phyloP scores from a whole-genome alignment of 768 basidiomycete species.

The Phlebiopsis flavidoalba region DNA sequence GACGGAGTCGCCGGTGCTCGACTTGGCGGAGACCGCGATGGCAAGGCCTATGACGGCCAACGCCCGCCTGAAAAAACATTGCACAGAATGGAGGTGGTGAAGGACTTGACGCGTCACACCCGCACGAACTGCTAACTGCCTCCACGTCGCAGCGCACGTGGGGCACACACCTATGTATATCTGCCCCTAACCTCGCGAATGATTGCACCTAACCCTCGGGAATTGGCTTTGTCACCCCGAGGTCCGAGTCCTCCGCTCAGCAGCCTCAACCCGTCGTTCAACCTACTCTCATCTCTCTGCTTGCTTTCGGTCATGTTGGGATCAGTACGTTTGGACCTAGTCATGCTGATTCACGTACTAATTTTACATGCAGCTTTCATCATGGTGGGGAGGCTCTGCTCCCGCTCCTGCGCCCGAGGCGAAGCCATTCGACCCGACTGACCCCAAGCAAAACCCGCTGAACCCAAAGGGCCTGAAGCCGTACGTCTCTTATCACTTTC shows the following conservation, averaged over 20 bases:
- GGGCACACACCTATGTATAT: slow-evolving; percentile 6
- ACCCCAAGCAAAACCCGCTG: slow-evolving; percentile 79
- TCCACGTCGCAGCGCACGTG: slow-evolving; percentile 14
- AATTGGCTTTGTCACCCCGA: slow-evolving; percentile 2
- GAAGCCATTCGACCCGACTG: slow-evolving; percentile 55
- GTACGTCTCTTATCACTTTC: slow-evolving; percentile 41
- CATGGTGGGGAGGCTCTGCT: slow-evolving; percentile 19
- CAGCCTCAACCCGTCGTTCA: neutral
- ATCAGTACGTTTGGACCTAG: slow-evolving; percentile 2
- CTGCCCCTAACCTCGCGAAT: slow-evolving; percentile 6
- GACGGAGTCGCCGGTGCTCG: slow-evolving; percentile 79
- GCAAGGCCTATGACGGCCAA: slow-evolving; percentile 26
- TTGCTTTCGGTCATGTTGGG: slow-evolving; percentile 8
- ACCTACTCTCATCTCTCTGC: neutral
- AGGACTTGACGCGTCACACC: neutral
- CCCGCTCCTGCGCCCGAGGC: slow-evolving; percentile 16
- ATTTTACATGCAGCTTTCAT: slow-evolving; percentile 16
- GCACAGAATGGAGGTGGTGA: neutral
- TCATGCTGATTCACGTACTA: neutral
- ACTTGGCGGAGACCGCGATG: slow-evolving; percentile 40
- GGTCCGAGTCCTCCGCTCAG: neutral
- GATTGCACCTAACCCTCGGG: neutral
- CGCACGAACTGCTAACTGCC: neutral
- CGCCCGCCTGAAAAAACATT: slow-evolving; percentile 3
- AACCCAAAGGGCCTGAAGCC: slow-evolving; percentile 96